These are phyloP conservation scores for Cladosporium sp. DNA, from an alignment of 2,329 filamentous ascomycete genomes.

Conservation along the genomic window DNA sequence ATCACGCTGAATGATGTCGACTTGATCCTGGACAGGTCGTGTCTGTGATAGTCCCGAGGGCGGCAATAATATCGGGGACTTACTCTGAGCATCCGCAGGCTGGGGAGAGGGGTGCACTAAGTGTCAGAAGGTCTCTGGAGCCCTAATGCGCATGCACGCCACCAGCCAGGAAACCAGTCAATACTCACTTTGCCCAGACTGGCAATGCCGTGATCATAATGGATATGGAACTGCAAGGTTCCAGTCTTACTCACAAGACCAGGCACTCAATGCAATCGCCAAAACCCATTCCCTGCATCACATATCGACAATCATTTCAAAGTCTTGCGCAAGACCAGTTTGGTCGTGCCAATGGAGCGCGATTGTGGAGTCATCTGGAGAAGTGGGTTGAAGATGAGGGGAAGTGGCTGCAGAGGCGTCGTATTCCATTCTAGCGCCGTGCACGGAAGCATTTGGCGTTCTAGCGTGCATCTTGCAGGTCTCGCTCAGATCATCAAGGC, in stretches of 20 bases:
- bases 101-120: not conserved
- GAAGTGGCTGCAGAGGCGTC: not conserved
- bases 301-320: no score
- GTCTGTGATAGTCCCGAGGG: no score
- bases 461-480: not conserved
- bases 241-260: no score
- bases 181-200: not conserved
- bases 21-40: no score
- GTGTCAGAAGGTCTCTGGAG: not conserved
- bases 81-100: not conserved
- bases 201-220: not conserved
- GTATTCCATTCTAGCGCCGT: not conserved
- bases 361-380: not conserved
- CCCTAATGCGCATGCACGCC: not conserved
- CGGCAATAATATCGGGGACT: no score
- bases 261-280: no score
- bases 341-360: no score
- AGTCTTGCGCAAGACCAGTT: no score
- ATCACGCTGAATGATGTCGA: no score
- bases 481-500: no score
- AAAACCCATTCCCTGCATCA: no score
- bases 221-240: not conserved
- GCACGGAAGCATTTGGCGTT: not conserved
- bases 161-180: not conserved
- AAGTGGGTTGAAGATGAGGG: not conserved